Conservation (phyloP, 192 early-diverging fungal species). For the Pilobolus umbonatus region DNA sequence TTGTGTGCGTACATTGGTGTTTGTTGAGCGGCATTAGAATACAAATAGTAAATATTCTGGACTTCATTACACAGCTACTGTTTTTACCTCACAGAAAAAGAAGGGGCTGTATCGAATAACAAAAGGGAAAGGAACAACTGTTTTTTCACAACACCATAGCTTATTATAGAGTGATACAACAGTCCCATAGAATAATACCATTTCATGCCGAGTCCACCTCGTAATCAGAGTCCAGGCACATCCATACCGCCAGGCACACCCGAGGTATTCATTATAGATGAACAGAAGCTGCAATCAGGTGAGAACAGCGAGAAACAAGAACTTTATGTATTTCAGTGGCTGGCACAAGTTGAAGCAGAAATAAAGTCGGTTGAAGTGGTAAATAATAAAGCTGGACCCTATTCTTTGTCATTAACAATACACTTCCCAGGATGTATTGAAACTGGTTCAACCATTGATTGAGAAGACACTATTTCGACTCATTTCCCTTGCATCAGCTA, state of each 20-base stretch:
- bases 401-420: background rate
- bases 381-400: conserved; percentile 10
- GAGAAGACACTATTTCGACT: conserved; percentile 71
- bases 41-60: too few species aligned
- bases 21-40: too few species aligned
- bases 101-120: too few species aligned
- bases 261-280: conserved; percentile 48
- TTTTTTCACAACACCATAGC: too few species aligned
- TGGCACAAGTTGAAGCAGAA: conserved; percentile 74
- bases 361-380: conserved; percentile 50
- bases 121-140: too few species aligned
- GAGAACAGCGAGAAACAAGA: conserved; percentile 64
- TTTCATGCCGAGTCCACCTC: too few species aligned
- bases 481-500: conserved; percentile 56
- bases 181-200: too few species aligned
- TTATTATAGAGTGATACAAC: too few species aligned
- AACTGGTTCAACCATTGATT: conserved; percentile 60
- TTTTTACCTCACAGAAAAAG: too few species aligned
- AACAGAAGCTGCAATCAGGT: conserved; percentile 35
- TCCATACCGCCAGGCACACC: conserved; percentile 47
- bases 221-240: too few species aligned
- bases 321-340: conserved; percentile 86
- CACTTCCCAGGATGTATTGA: conserved; percentile 51
- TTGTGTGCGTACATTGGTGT: too few species aligned
- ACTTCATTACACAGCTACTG: too few species aligned